Evolutionary conservation across 352 stramenopile species (phyloP).

Genomic region (Phytophthora sansomeana): DNA sequence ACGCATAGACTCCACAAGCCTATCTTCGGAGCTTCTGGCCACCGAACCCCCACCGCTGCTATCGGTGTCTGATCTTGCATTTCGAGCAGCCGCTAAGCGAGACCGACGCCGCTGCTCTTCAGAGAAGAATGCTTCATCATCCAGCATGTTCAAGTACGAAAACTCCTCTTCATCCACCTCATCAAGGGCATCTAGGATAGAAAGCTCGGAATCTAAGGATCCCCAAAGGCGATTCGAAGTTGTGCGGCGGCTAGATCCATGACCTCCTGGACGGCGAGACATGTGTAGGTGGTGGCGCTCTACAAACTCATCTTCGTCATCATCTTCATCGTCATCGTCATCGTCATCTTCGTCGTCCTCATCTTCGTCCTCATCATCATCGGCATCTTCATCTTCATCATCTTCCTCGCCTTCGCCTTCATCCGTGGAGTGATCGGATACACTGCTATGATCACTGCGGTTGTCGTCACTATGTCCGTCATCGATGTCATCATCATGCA

Average conservation of each 20-base stretch:
- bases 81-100: slow-evolving; percentile 38
- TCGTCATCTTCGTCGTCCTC: slow-evolving; percentile 71
- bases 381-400: slow-evolving; percentile 66
- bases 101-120: slow-evolving; percentile 64
- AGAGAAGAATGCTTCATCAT: slow-evolving; percentile 66
- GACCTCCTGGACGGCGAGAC: slow-evolving; percentile 46
- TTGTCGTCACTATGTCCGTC: slow-evolving; percentile 61
- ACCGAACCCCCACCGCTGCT: slow-evolving; percentile 18
- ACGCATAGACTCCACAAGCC: slow-evolving; percentile 50
- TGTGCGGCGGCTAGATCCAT: slow-evolving; percentile 41
- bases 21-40: slow-evolving; percentile 34
- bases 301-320: slow-evolving; percentile 70
- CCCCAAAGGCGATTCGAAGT: slow-evolving; percentile 66
- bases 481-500: slow-evolving; percentile 56
- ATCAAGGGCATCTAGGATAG: slow-evolving; percentile 75
- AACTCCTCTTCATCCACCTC: slow-evolving; percentile 89
- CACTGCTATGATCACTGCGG: slow-evolving; percentile 67
- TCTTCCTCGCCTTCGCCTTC: slow-evolving; percentile 56
- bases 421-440: slow-evolving; percentile 60
- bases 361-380: slow-evolving; percentile 75
- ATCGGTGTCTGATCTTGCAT: slow-evolving; percentile 19
- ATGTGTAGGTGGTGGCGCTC: slow-evolving; percentile 67
- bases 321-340: slow-evolving; percentile 64
- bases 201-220: slow-evolving; percentile 75
- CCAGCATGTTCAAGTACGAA: slow-evolving; percentile 78